Base-by-base conservation (phyloP, 2,329 filamentous ascomycete species). In the Curvularia sp. region DNA sequence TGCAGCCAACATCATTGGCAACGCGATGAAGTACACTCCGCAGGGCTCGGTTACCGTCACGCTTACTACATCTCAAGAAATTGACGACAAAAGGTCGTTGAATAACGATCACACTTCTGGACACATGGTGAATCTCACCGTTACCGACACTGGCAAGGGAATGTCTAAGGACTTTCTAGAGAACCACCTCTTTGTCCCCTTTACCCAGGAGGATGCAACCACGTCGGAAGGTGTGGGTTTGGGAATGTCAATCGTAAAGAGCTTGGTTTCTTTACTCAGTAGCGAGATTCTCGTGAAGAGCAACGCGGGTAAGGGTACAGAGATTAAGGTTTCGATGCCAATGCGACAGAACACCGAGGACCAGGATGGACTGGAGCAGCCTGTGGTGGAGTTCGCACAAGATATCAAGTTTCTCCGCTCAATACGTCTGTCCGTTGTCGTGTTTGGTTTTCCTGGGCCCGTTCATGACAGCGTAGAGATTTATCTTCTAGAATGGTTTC, bases 171-270 rank as follows among this genome's bases (percentile, higher is more conserved):
- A 19, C 15, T 47, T 47, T 12, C 6, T 47, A 12, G 43, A 47
- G 15, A 47, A 47, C n/a, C 43, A 47, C 2, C 43, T 47, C n/a
- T 47, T 47, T 21, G 15, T 47, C n/a, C 43, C 43, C 15, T 47
- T 47, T 47, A 47, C 43, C 15, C 43, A 47, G 43, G 43, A 47
- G 30, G 43, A 47, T 12, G 12, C 25, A 12, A 47, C 43, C 2
- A 10, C 43, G 18, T 47, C 43, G 3, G 5, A 47, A 10, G 43
- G 43, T 21, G 43, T 47, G 1, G 43, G 43, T 3, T 12, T 47
- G 13, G 43, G 43, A 19, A 47, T 47, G 43, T 47, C 43, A 3
- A 47, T 47, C n/a, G 43, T 47, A 12, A 47, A 47, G 43, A 47
- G 43, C 12, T 21, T 47, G 43, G 43, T 47, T 3, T 47, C 43